A percentile compares a stretch with the other conserved stretches of the same genome.
phyloP scores from a whole-genome alignment of 495 filamentous ascomycete genomes.

The Hypoxylon crocopeplum region DNA sequence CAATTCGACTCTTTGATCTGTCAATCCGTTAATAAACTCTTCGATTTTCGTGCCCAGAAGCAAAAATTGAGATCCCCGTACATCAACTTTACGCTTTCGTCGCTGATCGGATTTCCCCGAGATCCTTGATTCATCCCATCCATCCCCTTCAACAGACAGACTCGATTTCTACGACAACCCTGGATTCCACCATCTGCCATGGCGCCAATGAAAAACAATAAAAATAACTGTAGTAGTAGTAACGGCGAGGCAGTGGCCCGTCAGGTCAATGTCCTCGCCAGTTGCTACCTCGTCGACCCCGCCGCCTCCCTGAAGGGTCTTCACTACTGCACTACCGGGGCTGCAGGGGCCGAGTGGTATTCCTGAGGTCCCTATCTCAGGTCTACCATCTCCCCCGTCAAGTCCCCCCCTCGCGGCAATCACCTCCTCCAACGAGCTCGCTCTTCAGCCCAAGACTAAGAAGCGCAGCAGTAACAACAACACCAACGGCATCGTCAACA shows the following conservation, averaged over 20 bases:
- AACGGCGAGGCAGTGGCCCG: conserved; percentile 64
- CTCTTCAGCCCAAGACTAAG: conserved; percentile 61
- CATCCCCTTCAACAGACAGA: conserved; percentile 1
- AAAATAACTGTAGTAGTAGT: conserved; percentile 75
- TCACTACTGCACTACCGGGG: conserved; percentile 92
- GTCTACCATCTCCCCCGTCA: conserved; percentile 75
- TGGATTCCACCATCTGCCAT: conserved; percentile 55
- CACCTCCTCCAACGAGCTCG: conserved; percentile 65
- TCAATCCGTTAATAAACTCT: too few relatives aligned
- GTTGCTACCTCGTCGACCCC: conserved; percentile 77
- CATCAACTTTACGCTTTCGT: background rate
- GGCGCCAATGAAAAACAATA: conserved; percentile 69
- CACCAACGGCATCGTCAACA: too few relatives aligned
- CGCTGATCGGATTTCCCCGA: background rate
- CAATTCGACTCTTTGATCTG: background rate
- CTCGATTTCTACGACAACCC: conserved; percentile 19
- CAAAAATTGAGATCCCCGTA: too few relatives aligned
- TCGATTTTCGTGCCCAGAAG: too few relatives aligned
- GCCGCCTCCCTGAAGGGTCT: conserved; percentile 68
- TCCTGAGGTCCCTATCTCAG: conserved; percentile 90
- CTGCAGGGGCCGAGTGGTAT: conserved; percentile 92
- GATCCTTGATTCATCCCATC: conserved; percentile 1
- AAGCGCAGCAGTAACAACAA: conserved; percentile 44
- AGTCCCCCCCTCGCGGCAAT: conserved; percentile 82
- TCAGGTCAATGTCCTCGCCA: conserved; percentile 76